Conservation (phyloP, 257 asterid species). For the Plantago elongata region DNA sequence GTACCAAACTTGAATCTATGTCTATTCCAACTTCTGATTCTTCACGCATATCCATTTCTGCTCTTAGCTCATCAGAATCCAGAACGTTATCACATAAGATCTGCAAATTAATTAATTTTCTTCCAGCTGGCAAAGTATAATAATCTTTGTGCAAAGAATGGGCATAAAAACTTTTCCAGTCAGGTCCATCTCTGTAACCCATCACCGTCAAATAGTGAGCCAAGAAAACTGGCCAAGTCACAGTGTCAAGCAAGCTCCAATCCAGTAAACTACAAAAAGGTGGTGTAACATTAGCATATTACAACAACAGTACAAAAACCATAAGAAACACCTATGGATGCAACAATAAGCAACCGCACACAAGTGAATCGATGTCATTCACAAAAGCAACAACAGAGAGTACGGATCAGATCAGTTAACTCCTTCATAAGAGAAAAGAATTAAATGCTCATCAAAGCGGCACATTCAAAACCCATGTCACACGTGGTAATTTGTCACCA, state of each 20-base stretch:
- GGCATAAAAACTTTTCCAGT: conserved; percentile 58
- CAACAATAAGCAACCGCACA: background rate
- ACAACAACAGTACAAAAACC: background rate
- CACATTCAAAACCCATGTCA: background rate
- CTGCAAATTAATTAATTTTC: conserved; percentile 61
- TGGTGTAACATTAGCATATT: conserved; percentile 8
- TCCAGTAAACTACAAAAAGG: conserved; percentile 52
- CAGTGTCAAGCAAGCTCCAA: conserved; percentile 80
- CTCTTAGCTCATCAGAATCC: conserved; percentile 68
- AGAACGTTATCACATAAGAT: conserved; percentile 69
- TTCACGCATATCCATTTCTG: conserved; percentile 68
- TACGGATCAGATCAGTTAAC: background rate
- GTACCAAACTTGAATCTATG: conserved; percentile 36
- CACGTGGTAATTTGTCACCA: background rate
- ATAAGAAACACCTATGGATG: background rate
- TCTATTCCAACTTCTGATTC: conserved; percentile 63
- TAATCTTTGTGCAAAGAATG: conserved; percentile 68
- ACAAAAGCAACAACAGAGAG: background rate
- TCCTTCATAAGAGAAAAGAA: conserved; percentile 6
- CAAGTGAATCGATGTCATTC: background rate
- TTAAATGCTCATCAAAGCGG: conserved; percentile 9
- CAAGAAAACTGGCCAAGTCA: conserved; percentile 79
- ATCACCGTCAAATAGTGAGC: conserved; percentile 55
- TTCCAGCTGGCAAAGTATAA: conserved; percentile 58
- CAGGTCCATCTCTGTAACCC: conserved; percentile 48